Base-by-base conservation (phyloP, 2,329 filamentous ascomycete species). In the Neonectria punicea region DNA sequence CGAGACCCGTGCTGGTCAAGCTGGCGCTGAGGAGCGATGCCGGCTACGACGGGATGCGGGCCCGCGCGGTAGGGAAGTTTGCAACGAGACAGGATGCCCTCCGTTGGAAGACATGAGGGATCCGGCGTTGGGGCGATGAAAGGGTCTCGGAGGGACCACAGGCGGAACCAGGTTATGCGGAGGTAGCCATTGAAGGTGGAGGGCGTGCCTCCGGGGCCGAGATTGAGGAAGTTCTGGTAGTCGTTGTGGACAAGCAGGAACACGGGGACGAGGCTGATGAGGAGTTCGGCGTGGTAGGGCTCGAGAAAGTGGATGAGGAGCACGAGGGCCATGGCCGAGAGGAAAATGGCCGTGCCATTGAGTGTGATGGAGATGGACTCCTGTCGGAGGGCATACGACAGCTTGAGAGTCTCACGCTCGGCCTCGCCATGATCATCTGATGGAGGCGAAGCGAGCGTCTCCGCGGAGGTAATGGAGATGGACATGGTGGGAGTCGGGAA, bases 1-100 rank as follows among this genome's bases (percentile, higher is more conserved):
- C 76, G 63, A 5, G 83, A 83, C 11, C 88, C 87, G 44, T 84
- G 84, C 75, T 97, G 92, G 76, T 91, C 87, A 18, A 90, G 83
- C 79, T 97, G 93, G 2, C 93, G 87, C 74, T 97, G 93, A 0
- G 93, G 93, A 1, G 93, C 93, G 63, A 97, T 93, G 53, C 93
- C 93, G 44, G 84, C 87, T 10, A 94, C 90, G 2, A 79, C 76
- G 1, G 93, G 93, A 1, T 92, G 86, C 1, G 85, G 82, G 0
- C 90, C 91, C 3, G 79, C 75, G 0, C 93, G 89, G 61, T 84
- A 84, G 1, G 91, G 89, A 0, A 96, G 83, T 34, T 80, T 77
- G 55, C 73, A 63, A 2, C 66, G 63, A n/a, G 57, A 71, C 28
- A 96, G 85, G 72, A 91, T 87, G 11, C 92, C 92, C 1, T 75